A percentile compares a stretch with the other conserved stretches of the same genome.
Evolutionary conservation across 2,329 filamentous ascomycete genomes (phyloP).

Genomic region (Metarhizium album): DNA sequence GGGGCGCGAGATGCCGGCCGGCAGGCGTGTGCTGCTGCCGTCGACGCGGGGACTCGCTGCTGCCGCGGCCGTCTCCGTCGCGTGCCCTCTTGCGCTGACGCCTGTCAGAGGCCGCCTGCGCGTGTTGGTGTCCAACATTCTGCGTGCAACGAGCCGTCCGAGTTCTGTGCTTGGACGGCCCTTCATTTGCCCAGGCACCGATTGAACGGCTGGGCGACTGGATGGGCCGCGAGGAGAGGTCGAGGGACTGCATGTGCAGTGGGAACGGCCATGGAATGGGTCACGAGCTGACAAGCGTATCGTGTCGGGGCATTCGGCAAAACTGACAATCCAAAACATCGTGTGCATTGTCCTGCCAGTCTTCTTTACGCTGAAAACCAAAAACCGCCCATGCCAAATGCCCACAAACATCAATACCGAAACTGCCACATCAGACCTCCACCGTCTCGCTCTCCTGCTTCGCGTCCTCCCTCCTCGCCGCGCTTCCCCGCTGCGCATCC

Average conservation of each 20-base stretch:
- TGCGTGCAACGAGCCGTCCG: background rate
- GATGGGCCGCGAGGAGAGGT: background rate
- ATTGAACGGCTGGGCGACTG: background rate
- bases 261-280: no score
- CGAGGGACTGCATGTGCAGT: no score
- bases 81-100: background rate
- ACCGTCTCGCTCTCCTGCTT: constrained; percentile 10
- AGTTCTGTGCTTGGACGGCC: no score
- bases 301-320: no score
- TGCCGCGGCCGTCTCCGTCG: background rate
- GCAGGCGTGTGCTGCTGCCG: background rate
- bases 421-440: background rate
- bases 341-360: no score
- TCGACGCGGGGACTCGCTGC: background rate
- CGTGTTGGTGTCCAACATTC: no score
- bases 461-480: constrained; percentile 6
- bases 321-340: no score
- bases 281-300: no score
- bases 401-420: no score
- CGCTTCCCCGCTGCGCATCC: constrained; percentile 19
- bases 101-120: background rate
- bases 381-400: background rate
- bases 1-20: background rate
- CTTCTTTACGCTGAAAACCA: no score
- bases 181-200: background rate